Evolutionary conservation across 2,329 filamentous ascomycete genomes (phyloP), one percentile per base, ranked within the genome.

Genomic region (Colletotrichum musicola): DNA sequence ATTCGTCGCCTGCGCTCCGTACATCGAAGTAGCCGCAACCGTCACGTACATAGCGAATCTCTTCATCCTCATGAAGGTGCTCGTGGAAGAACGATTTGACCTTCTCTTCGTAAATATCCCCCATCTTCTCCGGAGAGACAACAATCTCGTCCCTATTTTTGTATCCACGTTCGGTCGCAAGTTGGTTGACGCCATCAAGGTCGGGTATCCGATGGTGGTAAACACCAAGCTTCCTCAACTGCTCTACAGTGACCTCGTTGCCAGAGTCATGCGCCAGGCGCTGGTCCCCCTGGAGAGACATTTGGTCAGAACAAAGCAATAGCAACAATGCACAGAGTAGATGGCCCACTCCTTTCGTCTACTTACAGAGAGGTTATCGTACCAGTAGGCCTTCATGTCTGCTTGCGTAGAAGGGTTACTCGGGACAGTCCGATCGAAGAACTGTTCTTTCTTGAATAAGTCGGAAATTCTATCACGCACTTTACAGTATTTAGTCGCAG

Each of bases 1-100:
- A 99, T 72, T 92, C 89, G 76, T 98, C 95, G 20, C 88, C 88
- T 79, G 92, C 85, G 76, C 89, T 91, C 56, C 96, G 86, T 3
- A 99, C 95, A 81, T 99, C 96, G 78, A 99, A 99, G 80, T 92
- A 99, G 0, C 96, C 96, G 63, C 89, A 88, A 0, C 96, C 96
- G 70, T 92, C 95, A 38, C 94, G 86, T 73, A 99, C 95, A 77
- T 98, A 99, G 55, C 96, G 87, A 73, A 99, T 99, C 86, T 99
- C 96, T 83, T 99, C 96, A 74, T 99, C 96, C 83, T 99, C 96
- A 78, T 99, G 96, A 75, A 99, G 81, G 80, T 99, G 96, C 85
- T 99, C 96, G 75, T 92, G 80, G 84, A 98, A 99, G 84, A 99
- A 99, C 73, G 82, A 89, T 83, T 94, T 95, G 71, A 99, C 94